Evolutionary conservation across 768 basidiomycete species (phyloP).

Genomic region (Russula sp.): DNA sequence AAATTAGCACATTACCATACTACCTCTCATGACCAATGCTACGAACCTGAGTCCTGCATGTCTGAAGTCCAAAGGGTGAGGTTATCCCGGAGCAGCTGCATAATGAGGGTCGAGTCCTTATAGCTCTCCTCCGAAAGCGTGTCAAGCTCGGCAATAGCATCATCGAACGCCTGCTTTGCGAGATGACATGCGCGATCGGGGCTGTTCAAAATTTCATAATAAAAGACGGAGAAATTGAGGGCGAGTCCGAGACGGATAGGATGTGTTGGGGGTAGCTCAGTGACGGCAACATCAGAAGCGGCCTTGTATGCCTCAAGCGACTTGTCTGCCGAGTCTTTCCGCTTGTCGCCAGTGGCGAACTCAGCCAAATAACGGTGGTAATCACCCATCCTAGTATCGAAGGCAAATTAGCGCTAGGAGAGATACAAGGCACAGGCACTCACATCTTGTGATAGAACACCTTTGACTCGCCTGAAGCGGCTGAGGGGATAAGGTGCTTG

Average conservation of each 20-base stretch:
- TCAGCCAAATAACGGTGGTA: conserved; percentile 99
- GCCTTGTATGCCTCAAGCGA: conserved; percentile 97
- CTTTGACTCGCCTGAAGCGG: conserved; percentile 94
- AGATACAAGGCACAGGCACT: conserved; percentile 26
- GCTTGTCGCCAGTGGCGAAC: conserved; percentile 96
- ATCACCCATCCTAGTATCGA: conserved; percentile 82
- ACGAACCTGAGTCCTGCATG: conserved; percentile 87
- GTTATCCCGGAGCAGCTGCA: conserved; percentile 96
- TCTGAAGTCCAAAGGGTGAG: conserved; percentile 97
- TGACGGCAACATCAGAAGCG: conserved; percentile 93
- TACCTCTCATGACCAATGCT: not conserved
- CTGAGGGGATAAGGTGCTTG: conserved; percentile 96
- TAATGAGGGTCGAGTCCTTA: conserved; percentile 97
- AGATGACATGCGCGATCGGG: conserved; percentile 65
- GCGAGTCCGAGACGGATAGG: conserved; percentile 98
- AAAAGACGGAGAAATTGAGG: conserved; percentile 99
- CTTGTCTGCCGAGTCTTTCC: conserved; percentile 95
- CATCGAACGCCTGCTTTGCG: conserved; percentile 92
- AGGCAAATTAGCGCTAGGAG: not conserved
- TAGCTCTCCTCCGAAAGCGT: conserved; percentile 98
- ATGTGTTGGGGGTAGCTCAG: conserved; percentile 91
- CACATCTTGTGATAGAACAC: conserved; percentile 99
- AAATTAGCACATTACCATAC: not conserved
- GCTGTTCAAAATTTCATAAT: conserved; percentile 99
- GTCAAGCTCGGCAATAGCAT: conserved; percentile 98